These are phyloP conservation scores for Trichoderma citrinoviride DNA, from an alignment of 2,329 filamentous ascomycete species.

Conservation along the genomic window DNA sequence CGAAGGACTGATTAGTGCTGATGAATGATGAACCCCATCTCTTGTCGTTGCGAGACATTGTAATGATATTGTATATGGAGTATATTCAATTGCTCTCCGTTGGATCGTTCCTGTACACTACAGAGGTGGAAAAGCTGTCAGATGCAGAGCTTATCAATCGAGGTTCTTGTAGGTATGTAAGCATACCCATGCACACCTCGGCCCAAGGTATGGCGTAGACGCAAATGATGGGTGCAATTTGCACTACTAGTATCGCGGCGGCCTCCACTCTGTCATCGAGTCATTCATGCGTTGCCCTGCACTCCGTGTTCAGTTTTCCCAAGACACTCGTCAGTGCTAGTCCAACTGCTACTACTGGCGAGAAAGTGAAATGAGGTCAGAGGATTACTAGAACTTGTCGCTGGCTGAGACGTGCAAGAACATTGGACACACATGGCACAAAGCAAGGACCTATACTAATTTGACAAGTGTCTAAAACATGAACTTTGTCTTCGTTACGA, in stretches of 20 bases:
- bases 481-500: too few species aligned
- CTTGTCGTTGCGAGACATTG: neutral
- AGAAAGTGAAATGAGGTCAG: constrained; percentile 13
- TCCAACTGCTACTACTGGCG: neutral
- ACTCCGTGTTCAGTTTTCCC: neutral
- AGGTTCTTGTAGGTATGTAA: neutral
- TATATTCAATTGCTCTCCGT: neutral
- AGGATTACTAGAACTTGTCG: neutral
- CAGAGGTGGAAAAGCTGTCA: neutral
- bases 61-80: neutral
- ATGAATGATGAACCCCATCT: neutral
- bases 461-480: neutral
- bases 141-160: neutral
- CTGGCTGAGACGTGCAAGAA: constrained; percentile 2
- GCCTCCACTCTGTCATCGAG: constrained; percentile 10
- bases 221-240: neutral
- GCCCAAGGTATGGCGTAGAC: neutral
- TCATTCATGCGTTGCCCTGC: constrained; percentile 7
- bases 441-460: neutral
- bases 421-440: neutral
- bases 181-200: neutral
- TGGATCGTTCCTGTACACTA: neutral
- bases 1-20: neutral
- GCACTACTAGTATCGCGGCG: neutral
- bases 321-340: neutral